These are phyloP conservation scores for Trichoderma sp. DNA, from an alignment of 2,329 filamentous ascomycete species.

Conservation along the genomic window DNA sequence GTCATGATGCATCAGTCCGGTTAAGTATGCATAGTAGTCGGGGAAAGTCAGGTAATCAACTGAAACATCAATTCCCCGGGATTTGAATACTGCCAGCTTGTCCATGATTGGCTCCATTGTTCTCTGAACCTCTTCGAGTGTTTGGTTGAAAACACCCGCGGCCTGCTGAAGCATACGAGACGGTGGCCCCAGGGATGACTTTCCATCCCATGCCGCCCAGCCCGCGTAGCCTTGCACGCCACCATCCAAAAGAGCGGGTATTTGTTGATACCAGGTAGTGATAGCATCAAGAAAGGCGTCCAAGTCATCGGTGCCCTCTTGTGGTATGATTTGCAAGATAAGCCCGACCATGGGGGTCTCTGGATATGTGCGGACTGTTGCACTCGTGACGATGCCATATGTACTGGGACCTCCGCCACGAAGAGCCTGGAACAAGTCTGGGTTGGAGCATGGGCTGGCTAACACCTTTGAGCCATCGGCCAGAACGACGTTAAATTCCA, in stretches of 20 bases:
- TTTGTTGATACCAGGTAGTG: background rate
- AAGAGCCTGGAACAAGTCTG: conserved; percentile 39
- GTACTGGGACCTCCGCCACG: conserved; percentile 35
- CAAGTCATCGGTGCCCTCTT: background rate
- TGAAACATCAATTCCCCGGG: background rate
- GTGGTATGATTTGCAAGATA: background rate
- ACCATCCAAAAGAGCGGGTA: background rate
- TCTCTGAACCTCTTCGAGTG: background rate
- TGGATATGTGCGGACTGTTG: conserved; percentile 35
- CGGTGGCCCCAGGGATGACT: background rate
- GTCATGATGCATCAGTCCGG: background rate
- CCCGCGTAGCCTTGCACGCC: background rate
- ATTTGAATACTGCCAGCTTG: background rate
- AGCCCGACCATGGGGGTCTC: background rate
- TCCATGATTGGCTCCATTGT: background rate
- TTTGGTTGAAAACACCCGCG: background rate
- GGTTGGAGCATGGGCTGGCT: conserved; percentile 33
- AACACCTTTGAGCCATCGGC: conserved; percentile 36
- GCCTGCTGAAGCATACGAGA: background rate
- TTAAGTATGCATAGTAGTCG: background rate
- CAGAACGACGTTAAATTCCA: conserved; percentile 41
- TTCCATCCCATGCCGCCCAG: background rate
- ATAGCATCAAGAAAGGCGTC: background rate
- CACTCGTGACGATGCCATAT: conserved; percentile 34
- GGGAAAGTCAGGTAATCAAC: background rate